Evolutionary conservation across 1,139 yeast genomes (phyloP), one percentile per base, ranked within the genome.

Genomic region (Lodderomyces theae): DNA sequence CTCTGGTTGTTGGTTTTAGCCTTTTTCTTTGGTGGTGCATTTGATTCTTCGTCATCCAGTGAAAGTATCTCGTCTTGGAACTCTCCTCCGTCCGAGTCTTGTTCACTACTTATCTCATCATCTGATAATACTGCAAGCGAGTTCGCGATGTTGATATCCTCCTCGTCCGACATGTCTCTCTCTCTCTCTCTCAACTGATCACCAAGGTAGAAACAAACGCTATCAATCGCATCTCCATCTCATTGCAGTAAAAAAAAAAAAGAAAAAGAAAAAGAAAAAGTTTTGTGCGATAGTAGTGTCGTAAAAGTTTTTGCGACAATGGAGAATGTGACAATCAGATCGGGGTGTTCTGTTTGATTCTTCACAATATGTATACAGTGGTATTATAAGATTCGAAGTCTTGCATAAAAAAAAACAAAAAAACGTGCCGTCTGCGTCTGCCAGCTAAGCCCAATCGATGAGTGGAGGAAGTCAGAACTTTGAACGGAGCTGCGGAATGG

Each of bases 71-170:
- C 80, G 58, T 84, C 90, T 56, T 81, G 85, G 16, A 77, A 47
- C 32, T 77, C 73, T 22, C 51, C 60, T 16, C 55, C 63, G 2
- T 69, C 66, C 31, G 68, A 74, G 10, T 33, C 42, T 19, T n/a
- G n/a, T n/a, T 61, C 64, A 18, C 60, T 57, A 13, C 64, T 65
- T 31, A 80, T 58, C 8, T 35, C 38, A 17, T 37, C 35, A 21
- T 37, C 39, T 4, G 34, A 29, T 15, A 22, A 5, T 2, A 24
- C 34, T 2, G 84, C 86, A 40, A 86, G 70, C 35, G 80, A 70
- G 28, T 77, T 69, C 28, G 89, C 83, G 53, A 86, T 85, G 58
- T 86, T 90, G 54, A 66, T 74, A 7, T 71, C 84, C 53, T 79
- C 85, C 55, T 80, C 87, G 57, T 76, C 83, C 38, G 74, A 69